Evolutionary conservation across 805 yeast species (phyloP), one percentile per base, ranked within the genome.

Genomic region (Maudiozyma serrabonitensis): DNA sequence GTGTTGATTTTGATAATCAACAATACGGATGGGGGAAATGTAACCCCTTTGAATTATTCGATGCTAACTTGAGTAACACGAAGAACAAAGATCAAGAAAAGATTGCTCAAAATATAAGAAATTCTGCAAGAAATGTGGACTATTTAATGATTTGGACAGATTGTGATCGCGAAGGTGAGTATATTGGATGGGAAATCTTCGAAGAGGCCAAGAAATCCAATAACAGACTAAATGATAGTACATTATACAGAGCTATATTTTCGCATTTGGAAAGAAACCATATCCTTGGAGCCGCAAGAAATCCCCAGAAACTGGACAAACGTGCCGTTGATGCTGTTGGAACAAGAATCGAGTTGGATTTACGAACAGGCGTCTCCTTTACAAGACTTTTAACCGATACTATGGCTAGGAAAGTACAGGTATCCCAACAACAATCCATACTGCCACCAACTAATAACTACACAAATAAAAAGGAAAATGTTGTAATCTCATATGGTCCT

Each of bases 141-240:
- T 69, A 70, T 39, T 68, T 93, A 48, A 87, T 88, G 86, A 87
- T 93, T 7, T 93, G 99, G 98, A 93, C 99, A 0, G 99, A 93
- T 74, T 93, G 99, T 68, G 98, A 90, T 73, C 73, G 97, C 37
- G 98, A 90, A 63, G 98, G 98, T 1, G 98, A 90, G 64, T 84
- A 81, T 64, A 90, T 90, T 50, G 98, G 97, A 0, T 80, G 75
- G 69, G 96, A 90, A 58, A 80, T 95, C 15, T 73, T 79, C 35
- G 74, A 80, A 47, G 82, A 81, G n/a, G 96, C 95, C 0, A 61
- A 63, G 46, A 72, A 71, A 53, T 70, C 67, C 1, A 69, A 60
- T 45, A 64, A 66, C 1, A 54, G 67, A 1, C 59, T 88, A 41
- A 69, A 66, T 0, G 58, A 76, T 18, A 73, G 70, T 11, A 72